Conservation (phyloP, 139 green algal genomes). For the Micractinium conductrix region DNA sequence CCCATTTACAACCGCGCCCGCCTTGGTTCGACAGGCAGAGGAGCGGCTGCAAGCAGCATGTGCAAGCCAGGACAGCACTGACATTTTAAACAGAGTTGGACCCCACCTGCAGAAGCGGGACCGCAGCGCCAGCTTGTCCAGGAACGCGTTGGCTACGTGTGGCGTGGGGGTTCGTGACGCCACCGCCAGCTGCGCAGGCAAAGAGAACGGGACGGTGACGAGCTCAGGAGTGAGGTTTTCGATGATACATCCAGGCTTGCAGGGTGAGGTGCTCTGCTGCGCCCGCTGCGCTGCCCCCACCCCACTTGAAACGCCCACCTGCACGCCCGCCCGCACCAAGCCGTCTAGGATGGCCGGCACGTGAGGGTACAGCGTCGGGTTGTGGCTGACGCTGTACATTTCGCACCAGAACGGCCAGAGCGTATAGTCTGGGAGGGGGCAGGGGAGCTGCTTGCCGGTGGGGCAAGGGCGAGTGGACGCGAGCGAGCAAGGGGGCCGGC, state of each 20-base stretch:
- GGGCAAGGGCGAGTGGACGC: background rate
- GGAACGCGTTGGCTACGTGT: constrained; percentile 35
- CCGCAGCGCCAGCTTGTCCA: constrained; percentile 40
- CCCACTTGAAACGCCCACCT: no score
- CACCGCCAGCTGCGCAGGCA: no score
- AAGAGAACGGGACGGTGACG: no score
- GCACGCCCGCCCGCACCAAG: constrained; percentile 3
- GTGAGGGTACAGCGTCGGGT: constrained; percentile 37
- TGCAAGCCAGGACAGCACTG: background rate
- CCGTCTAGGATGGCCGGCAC: constrained; percentile 30
- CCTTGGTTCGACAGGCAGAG: background rate
- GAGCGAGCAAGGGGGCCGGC: background rate
- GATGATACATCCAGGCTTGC: no score
- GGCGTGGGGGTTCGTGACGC: constrained; percentile 45
- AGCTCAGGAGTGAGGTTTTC: no score
- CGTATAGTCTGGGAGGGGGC: background rate
- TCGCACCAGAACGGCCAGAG: constrained; percentile 49
- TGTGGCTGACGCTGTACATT: constrained; percentile 12
- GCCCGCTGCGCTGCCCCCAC: no score
- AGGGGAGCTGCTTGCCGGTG: background rate
- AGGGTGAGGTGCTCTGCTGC: no score
- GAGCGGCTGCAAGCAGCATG: background rate
- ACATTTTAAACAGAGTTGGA: no score
- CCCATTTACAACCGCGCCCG: background rate
- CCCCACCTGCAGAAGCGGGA: constrained; percentile 19